phyloP scores from a whole-genome alignment of 345 rosid genomes.

The Aethionema arabicum region DNA sequence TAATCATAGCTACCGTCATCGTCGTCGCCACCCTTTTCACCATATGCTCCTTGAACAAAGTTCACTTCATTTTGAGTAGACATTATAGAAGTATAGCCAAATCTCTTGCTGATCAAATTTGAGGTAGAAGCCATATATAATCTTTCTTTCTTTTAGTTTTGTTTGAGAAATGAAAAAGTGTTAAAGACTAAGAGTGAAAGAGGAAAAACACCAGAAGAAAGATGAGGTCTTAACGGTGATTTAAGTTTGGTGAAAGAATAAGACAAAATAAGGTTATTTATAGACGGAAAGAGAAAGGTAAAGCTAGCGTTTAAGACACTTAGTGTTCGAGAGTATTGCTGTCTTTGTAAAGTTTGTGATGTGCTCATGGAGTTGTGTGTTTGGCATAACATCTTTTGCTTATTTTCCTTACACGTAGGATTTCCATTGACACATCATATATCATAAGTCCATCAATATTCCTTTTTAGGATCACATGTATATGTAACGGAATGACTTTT shows the following conservation, averaged over 20 bases:
- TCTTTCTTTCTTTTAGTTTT: neutral
- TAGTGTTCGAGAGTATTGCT: neutral
- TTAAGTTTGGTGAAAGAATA: slow-evolving; percentile 26
- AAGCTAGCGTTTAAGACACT: slow-evolving; percentile 23
- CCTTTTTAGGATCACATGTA: slow-evolving; percentile 9
- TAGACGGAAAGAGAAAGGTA: slow-evolving; percentile 19
- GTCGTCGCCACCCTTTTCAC: slow-evolving; percentile 37
- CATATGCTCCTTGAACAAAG: neutral
- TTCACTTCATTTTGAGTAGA: slow-evolving; percentile 26
- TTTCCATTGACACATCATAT: slow-evolving; percentile 29
- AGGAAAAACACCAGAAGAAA: slow-evolving; percentile 9
- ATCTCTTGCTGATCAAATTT: slow-evolving; percentile 2
- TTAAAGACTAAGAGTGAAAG: neutral
- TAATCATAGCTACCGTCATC: slow-evolving; percentile 33
- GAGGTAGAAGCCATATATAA: slow-evolving; percentile 2
- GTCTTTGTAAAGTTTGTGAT: slow-evolving; percentile 19
- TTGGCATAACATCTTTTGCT: slow-evolving; percentile 13
- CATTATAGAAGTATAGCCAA: neutral
- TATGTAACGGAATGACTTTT: slow-evolving; percentile 10
- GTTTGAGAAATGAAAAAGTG: neutral
- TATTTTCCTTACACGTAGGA: slow-evolving; percentile 28
- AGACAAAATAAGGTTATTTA: slow-evolving; percentile 15
- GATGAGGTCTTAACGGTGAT: neutral
- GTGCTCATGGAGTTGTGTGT: slow-evolving; percentile 22
- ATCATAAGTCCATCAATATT: slow-evolving; percentile 6